A percentile compares a stretch with the other conserved stretches of the same genome.
Evolutionary conservation across 2,329 filamentous ascomycete genomes (phyloP).

Genomic region (Penicillium polonicum): DNA sequence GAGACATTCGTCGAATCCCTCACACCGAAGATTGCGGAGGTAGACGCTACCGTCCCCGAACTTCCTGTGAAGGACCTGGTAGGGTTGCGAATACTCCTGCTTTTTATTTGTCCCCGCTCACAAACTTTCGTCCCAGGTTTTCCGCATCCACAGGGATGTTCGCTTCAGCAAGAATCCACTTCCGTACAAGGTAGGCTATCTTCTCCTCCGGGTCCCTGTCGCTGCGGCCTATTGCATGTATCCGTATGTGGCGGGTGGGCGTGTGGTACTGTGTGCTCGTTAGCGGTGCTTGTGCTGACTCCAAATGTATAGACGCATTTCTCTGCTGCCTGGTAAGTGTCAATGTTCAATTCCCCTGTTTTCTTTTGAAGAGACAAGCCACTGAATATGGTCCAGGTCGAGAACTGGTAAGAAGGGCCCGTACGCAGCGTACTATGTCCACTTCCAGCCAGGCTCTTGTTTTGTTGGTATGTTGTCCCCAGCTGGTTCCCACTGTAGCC

Average conservation of each 20-base stretch:
- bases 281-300: constrained; percentile 22
- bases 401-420: constrained; percentile 83
- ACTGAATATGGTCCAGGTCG: constrained; percentile 53
- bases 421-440: constrained; percentile 86
- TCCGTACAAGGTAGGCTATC: constrained; percentile 72
- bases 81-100: constrained; percentile 22
- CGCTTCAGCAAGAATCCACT: constrained; percentile 81
- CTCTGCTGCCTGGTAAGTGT: constrained; percentile 69
- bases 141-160: constrained; percentile 83
- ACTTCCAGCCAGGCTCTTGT: constrained; percentile 69
- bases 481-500: not conserved
- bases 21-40: constrained; percentile 66
- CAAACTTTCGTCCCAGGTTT: constrained; percentile 52
- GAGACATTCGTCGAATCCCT: constrained; percentile 72
- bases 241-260: constrained; percentile 3
- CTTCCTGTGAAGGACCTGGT: constrained; percentile 80
- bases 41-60: constrained; percentile 81
- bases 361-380: constrained; percentile 7
- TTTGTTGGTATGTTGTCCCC: constrained; percentile 64
- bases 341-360: not conserved
- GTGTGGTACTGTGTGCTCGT: constrained; percentile 16
- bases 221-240: not conserved
- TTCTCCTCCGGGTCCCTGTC: not conserved
- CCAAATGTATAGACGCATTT: constrained; percentile 64
- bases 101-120: constrained; percentile 7